phyloP scores from a whole-genome alignment of 306 rosid species.

The Vigna reflexopilosa region DNA sequence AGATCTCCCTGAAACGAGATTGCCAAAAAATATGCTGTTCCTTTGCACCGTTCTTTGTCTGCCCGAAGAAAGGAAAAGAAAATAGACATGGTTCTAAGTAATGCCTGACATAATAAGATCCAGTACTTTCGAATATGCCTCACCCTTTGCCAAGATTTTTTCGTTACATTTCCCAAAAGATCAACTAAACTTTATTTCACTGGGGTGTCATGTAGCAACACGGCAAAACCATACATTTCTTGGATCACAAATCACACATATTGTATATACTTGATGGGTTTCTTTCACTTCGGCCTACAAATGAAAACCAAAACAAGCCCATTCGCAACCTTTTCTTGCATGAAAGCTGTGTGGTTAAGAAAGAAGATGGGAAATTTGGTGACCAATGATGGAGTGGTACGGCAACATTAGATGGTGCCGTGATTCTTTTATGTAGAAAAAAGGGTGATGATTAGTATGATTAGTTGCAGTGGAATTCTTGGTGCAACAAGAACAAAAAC shows the following conservation, averaged over 20 bases:
- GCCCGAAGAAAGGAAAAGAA: slow-evolving; percentile 52
- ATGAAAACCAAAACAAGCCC: slow-evolving; percentile 40
- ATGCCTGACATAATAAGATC: slow-evolving; percentile 53
- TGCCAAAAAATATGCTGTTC: slow-evolving; percentile 54
- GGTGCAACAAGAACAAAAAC: slow-evolving; percentile 45
- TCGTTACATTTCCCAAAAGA: slow-evolving; percentile 33
- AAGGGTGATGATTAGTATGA: slow-evolving; percentile 40
- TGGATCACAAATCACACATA: slow-evolving; percentile 32
- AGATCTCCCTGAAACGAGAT: slow-evolving; percentile 48
- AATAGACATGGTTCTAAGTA: slow-evolving; percentile 50
- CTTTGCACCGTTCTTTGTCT: slow-evolving; percentile 57
- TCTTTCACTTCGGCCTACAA: slow-evolving; percentile 40
- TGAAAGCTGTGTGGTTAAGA: slow-evolving; percentile 8
- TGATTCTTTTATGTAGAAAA: not conserved
- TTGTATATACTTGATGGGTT: slow-evolving; percentile 15
- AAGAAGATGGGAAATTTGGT: slow-evolving; percentile 33
- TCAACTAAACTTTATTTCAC: slow-evolving; percentile 33
- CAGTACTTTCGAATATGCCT: slow-evolving; percentile 50
- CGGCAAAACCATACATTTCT: slow-evolving; percentile 17
- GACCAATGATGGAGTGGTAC: slow-evolving; percentile 44
- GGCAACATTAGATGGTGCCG: slow-evolving; percentile 27
- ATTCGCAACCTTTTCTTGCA: not conserved
- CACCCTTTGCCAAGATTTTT: slow-evolving; percentile 31
- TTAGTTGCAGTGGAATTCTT: slow-evolving; percentile 30
- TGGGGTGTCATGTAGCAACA: slow-evolving; percentile 16